These are phyloP conservation scores for Paramecium sonneborni DNA, from an alignment of 73 alveolate species.

Conservation along the genomic window DNA sequence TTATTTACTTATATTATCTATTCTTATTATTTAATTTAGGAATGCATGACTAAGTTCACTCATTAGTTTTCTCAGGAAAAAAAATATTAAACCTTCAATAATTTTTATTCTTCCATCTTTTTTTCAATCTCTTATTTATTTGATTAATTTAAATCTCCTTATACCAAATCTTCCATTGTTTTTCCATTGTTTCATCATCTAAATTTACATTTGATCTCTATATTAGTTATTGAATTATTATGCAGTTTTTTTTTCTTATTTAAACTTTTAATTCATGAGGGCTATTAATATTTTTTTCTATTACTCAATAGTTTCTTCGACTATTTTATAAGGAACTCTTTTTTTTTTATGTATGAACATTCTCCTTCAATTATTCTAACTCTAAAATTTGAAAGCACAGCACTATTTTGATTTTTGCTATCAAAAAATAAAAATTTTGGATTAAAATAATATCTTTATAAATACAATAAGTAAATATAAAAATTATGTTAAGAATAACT, in stretches of 20 bases:
- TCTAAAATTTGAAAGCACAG: slow-evolving; percentile 45
- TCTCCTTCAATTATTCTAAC: slow-evolving; percentile 82
- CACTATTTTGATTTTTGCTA: background rate
- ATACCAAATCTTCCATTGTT: slow-evolving; percentile 16
- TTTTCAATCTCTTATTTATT: background rate
- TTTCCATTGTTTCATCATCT: slow-evolving; percentile 40
- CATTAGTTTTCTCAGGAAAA: slow-evolving; percentile 30
- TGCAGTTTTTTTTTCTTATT: background rate
- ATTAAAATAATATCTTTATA: no score
- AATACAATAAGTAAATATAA: no score
- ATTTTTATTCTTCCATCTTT: background rate
- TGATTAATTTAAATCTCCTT: background rate
- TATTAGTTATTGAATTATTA: background rate
- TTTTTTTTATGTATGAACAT: slow-evolving; percentile 86
- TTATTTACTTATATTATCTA: background rate
- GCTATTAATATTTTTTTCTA: background rate
- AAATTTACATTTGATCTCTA: background rate
- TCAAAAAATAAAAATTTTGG: no score
- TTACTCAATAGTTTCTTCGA: slow-evolving; percentile 66
- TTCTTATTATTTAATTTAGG: background rate
- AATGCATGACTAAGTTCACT: slow-evolving; percentile 24
- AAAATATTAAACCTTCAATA: background rate
- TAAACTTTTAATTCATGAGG: slow-evolving; percentile 17
- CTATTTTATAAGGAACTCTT: slow-evolving; percentile 87
- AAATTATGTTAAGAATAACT: no score